Evolutionary conservation across 768 basidiomycete species (phyloP), one percentile per base, ranked within the genome.

Genomic region (Pleurotus ostreatus): DNA sequence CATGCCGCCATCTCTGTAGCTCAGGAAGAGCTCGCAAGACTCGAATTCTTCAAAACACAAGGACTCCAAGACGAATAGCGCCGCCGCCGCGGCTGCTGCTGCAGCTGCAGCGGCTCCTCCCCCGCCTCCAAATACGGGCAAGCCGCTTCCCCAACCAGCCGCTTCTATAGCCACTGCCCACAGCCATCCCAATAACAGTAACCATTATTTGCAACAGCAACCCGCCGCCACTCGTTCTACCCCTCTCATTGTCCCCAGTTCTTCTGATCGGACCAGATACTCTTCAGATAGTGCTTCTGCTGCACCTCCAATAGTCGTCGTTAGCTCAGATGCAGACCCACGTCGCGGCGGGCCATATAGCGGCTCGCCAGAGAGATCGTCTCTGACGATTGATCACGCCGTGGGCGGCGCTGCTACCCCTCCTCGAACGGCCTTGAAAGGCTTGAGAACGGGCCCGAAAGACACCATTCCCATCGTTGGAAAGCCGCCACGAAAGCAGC

Each of bases 391-490:
- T 46, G 84, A 85, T 69, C 72, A 78, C 55, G 61, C 63, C 46
- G 62, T 62, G 23, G 65, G 70, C 8, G 77, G 70, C 66, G 72
- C 77, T 8, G 79, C 79, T 1, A 86, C 85, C 18, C 88, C 89
- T 26, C 82, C 90, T 54, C 77, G 83, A 40, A 83, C 79, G 43
- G 77, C 89, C 9, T 74, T 91, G 61, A 85, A 82, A 65, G 86
- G 92, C 62, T 82, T 93, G 54, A 82, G 91, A 57, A 81, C 85
- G 43, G 85, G 84, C 15, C 93, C 94, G 55, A 97, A 94, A 72
- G 97, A 98, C 70, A 98, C 93, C 44, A 98, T 98, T 57, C 94
- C 96, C 44, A 91, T 96, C 65, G 87, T 92, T 12, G 94, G 94
- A 30, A 98, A 98, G 67, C 94, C 94, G 18, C 94, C 97, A 22